Base-by-base conservation (phyloP, 83 land plant species). In the Thuja plicata region DNA sequence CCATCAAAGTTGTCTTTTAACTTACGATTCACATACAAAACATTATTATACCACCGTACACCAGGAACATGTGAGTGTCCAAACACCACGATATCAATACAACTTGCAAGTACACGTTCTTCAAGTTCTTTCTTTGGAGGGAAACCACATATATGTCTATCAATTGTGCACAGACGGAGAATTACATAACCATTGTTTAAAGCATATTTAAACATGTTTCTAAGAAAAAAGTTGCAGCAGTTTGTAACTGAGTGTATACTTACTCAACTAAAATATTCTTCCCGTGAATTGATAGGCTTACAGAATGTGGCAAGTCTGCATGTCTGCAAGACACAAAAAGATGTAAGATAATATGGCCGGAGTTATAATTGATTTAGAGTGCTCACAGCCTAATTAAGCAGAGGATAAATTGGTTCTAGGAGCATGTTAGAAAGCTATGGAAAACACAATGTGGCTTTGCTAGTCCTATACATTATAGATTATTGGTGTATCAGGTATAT, bases 41-140 rank as follows among this genome's bases (percentile, higher is more conserved):
- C 74, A 87, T 89, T 87, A 32, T 87, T 87, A 87, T 86, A 85
- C 73, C 84, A 87, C 48, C 82, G 43, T n/a, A 41, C 90, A 24
- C 90, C 89, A 38, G 90, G 90, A 52, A 89, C 41, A 77, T 89
- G 90, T 38, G 90, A 89, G 82, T 89, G 90, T 12, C 88, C 90
- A 89, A 89, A 89, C 35, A 89, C 82, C 35, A 89, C 90, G 41
- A 89, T 55, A 34, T 89, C 84, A 34, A 66, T 81, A n/a, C 43
- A n/a, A 41, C 50, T 78, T 48, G 84, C 17, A 19, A 86, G 43
- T 34, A 79, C 60, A 27, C 73, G 89, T 52, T 87, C 60, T 87
- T 87, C 81, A n/a, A 76, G 21, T 34, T 89, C 90, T 35, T 52
- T 30, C 84, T 87, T 89, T 38, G 90, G 90, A 89, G 90, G 90